These are phyloP conservation scores for Gracilaria caudata DNA, from an alignment of 23 red algal species.

Conservation along the genomic window DNA sequence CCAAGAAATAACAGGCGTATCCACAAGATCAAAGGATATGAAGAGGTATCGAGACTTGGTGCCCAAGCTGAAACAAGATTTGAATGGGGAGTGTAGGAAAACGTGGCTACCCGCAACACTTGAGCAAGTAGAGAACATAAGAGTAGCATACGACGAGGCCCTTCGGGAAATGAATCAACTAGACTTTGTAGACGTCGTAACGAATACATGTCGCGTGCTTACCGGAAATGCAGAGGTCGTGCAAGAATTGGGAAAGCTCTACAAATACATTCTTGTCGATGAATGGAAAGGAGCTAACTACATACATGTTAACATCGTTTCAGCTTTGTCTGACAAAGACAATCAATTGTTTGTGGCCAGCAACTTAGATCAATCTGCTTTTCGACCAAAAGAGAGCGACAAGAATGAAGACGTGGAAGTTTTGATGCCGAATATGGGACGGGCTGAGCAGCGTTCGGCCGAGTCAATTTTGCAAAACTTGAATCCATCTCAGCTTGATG, in stretches of 20 bases:
- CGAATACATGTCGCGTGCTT: slow-evolving; percentile 2
- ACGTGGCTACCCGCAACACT: slow-evolving; percentile 10
- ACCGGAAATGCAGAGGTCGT: neutral
- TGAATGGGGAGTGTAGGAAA: neutral
- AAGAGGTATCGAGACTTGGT: slow-evolving; percentile 13
- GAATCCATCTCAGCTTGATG: slow-evolving; percentile 50
- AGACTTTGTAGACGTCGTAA: slow-evolving; percentile 13
- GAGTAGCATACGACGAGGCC: slow-evolving; percentile 12
- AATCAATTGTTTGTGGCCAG: neutral
- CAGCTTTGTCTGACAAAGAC: neutral
- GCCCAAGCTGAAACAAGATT: slow-evolving; percentile 1
- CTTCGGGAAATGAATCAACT: slow-evolving; percentile 15
- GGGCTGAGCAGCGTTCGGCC: neutral
- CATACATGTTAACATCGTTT: slow-evolving; percentile 11
- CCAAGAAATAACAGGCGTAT: neutral
- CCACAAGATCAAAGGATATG: neutral
- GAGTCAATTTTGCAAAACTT: slow-evolving; percentile 46
- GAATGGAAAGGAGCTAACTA: slow-evolving; percentile 5
- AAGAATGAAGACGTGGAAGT: neutral
- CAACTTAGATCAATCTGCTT: neutral
- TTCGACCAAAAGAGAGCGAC: neutral
- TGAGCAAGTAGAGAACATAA: slow-evolving; percentile 6
- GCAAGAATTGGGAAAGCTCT: neutral
- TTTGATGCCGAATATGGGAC: too few relatives aligned
- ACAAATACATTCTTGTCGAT: slow-evolving; percentile 17